A percentile compares a stretch with the other conserved stretches of the same genome.
These are phyloP conservation scores for Brassica rapa DNA, from an alignment of 345 rosid genomes.

Conservation along the genomic window DNA sequence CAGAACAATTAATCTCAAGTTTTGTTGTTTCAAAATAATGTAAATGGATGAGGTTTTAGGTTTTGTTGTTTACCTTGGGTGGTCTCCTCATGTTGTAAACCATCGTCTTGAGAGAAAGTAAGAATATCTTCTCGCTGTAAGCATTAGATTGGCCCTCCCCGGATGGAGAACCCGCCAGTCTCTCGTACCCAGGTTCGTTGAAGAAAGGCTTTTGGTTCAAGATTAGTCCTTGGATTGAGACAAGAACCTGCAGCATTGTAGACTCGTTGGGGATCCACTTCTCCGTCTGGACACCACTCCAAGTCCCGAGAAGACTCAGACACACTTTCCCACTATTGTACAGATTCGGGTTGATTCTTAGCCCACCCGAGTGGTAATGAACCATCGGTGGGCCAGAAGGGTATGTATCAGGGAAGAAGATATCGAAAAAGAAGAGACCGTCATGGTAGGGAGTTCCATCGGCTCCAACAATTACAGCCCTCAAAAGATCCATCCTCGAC, in stretches of 20 bases:
- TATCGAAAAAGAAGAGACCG: slow-evolving; percentile 90
- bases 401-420: slow-evolving; percentile 73
- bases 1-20: not conserved
- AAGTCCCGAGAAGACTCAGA: slow-evolving; percentile 90
- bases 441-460: slow-evolving; percentile 96
- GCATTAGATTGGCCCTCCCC: slow-evolving; percentile 37
- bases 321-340: slow-evolving; percentile 80
- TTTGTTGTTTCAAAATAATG: no score
- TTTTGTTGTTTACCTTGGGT: slow-evolving; percentile 62
- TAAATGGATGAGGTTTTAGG: not conserved
- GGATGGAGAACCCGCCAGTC: slow-evolving; percentile 40
- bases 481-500: slow-evolving; percentile 88
- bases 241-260: slow-evolving; percentile 85
- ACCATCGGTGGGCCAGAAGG: slow-evolving; percentile 76
- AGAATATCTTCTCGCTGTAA: slow-evolving; percentile 68
- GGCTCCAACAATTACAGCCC: slow-evolving; percentile 92
- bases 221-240: slow-evolving; percentile 90
- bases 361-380: slow-evolving; percentile 76
- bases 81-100: slow-evolving; percentile 65
- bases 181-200: slow-evolving; percentile 83
- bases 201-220: slow-evolving; percentile 81
- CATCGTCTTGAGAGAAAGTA: slow-evolving; percentile 75
- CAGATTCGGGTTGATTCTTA: slow-evolving; percentile 85
- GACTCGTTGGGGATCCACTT: slow-evolving; percentile 81
- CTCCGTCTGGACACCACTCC: slow-evolving; percentile 77